phyloP scores from a whole-genome alignment of 2,329 filamentous ascomycete species.

The Fonsecaea monophora region DNA sequence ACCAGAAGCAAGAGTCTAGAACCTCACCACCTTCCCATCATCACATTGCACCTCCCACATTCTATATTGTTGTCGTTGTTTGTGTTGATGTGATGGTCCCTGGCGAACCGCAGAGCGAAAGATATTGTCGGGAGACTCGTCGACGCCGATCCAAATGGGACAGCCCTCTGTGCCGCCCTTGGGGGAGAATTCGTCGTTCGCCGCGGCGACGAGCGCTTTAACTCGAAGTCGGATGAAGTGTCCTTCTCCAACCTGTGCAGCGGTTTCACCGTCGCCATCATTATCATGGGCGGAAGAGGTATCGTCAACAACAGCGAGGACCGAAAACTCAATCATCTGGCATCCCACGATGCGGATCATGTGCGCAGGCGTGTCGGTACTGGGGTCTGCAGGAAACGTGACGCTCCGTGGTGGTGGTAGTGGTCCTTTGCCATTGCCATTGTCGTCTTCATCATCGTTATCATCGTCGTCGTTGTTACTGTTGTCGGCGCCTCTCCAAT shows the following conservation, averaged over 20 bases:
- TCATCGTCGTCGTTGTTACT: too few relatives aligned
- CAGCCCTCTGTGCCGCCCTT: neutral
- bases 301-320: neutral
- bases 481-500: neutral
- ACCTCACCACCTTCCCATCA: neutral
- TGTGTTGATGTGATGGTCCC: too few relatives aligned
- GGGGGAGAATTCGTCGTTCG: neutral
- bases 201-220: neutral
- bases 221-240: neutral
- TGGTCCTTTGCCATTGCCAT: too few relatives aligned
- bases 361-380: neutral
- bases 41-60: conserved; percentile 1
- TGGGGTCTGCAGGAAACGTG: neutral
- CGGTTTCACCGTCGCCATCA: neutral
- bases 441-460: too few relatives aligned
- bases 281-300: too few relatives aligned
- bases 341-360: conserved; percentile 1
- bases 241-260: neutral
- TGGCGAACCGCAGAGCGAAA: neutral
- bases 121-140: neutral
- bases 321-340: neutral
- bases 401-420: neutral
- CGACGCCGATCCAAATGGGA: neutral
- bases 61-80: neutral
- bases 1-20: neutral